Base-by-base conservation (phyloP, 2,329 filamentous ascomycete genomes). In the Pseudopithomyces chartarum region DNA sequence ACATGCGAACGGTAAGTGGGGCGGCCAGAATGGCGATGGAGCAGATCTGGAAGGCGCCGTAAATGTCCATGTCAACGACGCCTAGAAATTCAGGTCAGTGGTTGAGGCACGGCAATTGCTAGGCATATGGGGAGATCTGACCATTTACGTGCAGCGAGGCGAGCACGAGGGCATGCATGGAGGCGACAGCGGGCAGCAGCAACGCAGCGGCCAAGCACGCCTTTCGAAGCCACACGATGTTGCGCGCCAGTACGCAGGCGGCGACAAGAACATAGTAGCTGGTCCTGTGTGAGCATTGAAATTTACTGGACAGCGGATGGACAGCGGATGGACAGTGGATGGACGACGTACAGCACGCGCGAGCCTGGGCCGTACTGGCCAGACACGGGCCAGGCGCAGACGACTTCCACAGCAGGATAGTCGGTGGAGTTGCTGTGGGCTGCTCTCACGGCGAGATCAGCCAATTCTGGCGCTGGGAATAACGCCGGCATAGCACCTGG, bases 11-110 rank as follows among this genome's bases (percentile, higher is more conserved):
- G 0, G 86, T 88, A 0, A 86, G 79, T 0, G 87, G 87, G 3
- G 85, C 87, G 1, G 85, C 84, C 3, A 90, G 63, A 15, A 89
- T 86, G 12, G 85, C 87, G 36, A 90, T 86, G 0, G 87, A 81
- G 56, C 87, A 90, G 0, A 89, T 69, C 61, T 90, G 87, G 59
- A 90, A 88, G 8, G 86, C 86, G 1, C 87, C 87, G 55, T 84
- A 90, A 3, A 90, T 78, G 62, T 90, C 87, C 82, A 90, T 84
- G 64, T 90, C 87, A 13, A 89, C 81, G 13, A 84, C 87, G 50
- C 77, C 86, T 88, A 56, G 54, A 53, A 34, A 32, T 32, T 26
- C 38, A 52, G 32, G 46, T 20, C 23, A 54, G 63, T 56, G 64
- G 57, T 42, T 51, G 40, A 42, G 33, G 58, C 19, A 29, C 42